Conservation (phyloP, 2,329 filamentous ascomycete genomes). For the Dothistroma pini region DNA sequence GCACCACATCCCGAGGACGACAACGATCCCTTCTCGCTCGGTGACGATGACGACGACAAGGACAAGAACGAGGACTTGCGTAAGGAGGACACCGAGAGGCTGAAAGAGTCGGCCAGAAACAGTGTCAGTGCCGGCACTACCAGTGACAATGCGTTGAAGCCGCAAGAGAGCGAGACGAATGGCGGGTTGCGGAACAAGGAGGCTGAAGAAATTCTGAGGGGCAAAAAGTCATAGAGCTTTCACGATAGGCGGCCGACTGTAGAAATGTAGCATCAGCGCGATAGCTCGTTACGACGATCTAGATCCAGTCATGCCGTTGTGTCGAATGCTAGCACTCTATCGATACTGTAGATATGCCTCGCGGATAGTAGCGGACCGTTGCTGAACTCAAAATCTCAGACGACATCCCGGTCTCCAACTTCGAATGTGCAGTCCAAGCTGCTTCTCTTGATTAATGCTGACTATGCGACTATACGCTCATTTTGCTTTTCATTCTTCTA, state of each 20-base stretch:
- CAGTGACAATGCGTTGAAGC: constrained; percentile 20
- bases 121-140: constrained; percentile 55
- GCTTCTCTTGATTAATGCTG: not conserved
- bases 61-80: constrained; percentile 62
- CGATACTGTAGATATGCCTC: not conserved
- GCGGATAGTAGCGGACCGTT: not conserved
- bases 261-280: not conserved
- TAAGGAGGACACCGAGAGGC: constrained; percentile 49
- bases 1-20: constrained; percentile 82
- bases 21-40: constrained; percentile 94
- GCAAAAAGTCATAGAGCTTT: constrained; percentile 20
- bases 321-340: no score
- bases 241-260: not conserved
- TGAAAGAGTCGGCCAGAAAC: constrained; percentile 48
- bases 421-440: not conserved
- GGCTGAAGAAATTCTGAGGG: constrained; percentile 43
- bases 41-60: constrained; percentile 72
- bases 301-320: not conserved
- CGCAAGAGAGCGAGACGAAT: constrained; percentile 39
- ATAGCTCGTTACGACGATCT: not conserved
- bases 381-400: not conserved
- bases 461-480: not conserved
- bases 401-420: not conserved
- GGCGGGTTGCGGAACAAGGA: constrained; percentile 45
- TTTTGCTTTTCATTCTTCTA: not conserved